Evolutionary conservation across 192 early-diverging fungal species (phyloP).

Genomic region (Podila minutissima): DNA sequence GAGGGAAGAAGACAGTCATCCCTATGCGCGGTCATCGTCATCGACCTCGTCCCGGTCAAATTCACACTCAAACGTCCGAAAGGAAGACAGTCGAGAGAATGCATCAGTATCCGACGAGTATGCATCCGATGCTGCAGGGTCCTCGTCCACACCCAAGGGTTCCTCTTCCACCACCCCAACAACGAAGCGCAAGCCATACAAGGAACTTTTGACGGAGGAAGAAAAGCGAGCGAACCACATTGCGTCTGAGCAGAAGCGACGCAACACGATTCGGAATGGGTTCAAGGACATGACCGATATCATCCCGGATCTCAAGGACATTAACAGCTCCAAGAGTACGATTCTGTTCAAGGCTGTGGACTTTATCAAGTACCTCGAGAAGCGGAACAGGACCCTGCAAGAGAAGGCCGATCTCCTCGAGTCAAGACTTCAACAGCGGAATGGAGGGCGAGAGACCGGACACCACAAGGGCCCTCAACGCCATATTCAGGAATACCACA

Average conservation of each 20-base stretch:
- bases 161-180: conserved; percentile 5
- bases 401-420: conserved; percentile 51
- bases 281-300: conserved; percentile 91
- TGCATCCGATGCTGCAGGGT: conserved; percentile 17
- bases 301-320: conserved; percentile 80
- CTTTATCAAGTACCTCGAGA: conserved; percentile 69
- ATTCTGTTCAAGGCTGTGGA: conserved; percentile 76
- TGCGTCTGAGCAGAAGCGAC: conserved; percentile 77
- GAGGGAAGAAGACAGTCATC: conserved; percentile 25
- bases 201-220: conserved; percentile 79
- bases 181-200: conserved; percentile 59
- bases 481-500: background rate
- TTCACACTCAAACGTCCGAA: conserved; percentile 3
- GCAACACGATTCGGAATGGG: conserved; percentile 79
- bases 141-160: conserved; percentile 5
- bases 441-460: background rate
- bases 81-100: conserved; percentile 27
- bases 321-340: conserved; percentile 71
- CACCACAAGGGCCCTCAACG: background rate
- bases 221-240: conserved; percentile 82
- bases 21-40: conserved; percentile 14
- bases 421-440: conserved; percentile 34
- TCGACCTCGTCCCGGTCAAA: conserved; percentile 13
- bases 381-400: conserved; percentile 61
- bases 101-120: conserved; percentile 24